Evolutionary conservation across 805 yeast species (phyloP).

Genomic region (Sporopachydermia quercuum): DNA sequence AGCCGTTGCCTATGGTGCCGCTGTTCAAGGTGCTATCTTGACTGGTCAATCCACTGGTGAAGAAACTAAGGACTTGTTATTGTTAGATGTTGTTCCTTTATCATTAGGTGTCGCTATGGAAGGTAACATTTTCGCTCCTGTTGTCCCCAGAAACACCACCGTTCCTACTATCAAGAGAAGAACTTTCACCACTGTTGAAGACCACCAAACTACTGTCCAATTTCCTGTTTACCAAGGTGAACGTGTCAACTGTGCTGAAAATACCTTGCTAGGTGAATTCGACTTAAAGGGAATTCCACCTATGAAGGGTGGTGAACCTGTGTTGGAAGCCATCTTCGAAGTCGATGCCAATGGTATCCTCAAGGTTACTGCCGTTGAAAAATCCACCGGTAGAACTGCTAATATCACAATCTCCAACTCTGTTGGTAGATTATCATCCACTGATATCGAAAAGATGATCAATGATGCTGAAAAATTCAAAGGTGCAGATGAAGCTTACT

Average conservation of each 20-base stretch:
- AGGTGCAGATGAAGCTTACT: constrained; percentile 97
- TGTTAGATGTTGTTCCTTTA: constrained; percentile 95
- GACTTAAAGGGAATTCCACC: constrained; percentile 98
- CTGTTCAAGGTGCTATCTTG: constrained; percentile 97
- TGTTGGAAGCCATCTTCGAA: constrained; percentile 96
- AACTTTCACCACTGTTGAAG: constrained; percentile 97
- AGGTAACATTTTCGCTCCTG: constrained; percentile 98
- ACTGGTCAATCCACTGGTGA: constrained; percentile 84
- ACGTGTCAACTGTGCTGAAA: constrained; percentile 96
- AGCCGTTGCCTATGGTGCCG: constrained; percentile 99
- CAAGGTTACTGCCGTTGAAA: constrained; percentile 97
- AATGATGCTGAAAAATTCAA: constrained; percentile 98
- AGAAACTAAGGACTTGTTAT: constrained; percentile 88
- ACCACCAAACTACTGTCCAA: constrained; percentile 96
- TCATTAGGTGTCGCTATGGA: constrained; percentile 99
- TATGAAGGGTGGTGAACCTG: constrained; percentile 98
- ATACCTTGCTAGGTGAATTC: constrained; percentile 96
- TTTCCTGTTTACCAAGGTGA: constrained; percentile 99
- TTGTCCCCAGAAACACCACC: constrained; percentile 98
- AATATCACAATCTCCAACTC: constrained; percentile 98
- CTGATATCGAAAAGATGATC: constrained; percentile 97
- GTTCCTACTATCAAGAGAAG: constrained; percentile 98
- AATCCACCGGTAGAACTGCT: constrained; percentile 96
- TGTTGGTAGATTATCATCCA: constrained; percentile 93
- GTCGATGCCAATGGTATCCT: constrained; percentile 99